phyloP scores from a whole-genome alignment of 805 yeast genomes.

The Yarrowia sp. region DNA sequence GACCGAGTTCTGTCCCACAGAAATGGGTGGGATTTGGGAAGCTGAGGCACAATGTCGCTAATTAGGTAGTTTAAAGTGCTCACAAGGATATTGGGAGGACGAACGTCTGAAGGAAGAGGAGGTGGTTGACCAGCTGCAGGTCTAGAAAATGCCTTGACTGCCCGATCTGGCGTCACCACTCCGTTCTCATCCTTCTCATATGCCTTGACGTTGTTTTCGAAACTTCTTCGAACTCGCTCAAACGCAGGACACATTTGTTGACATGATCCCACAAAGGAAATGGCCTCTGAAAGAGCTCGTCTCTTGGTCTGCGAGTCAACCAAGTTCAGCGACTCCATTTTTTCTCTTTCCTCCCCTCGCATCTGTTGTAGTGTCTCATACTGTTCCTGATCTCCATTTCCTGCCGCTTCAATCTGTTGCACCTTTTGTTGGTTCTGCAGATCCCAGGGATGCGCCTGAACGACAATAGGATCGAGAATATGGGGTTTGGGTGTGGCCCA shows the following conservation, averaged over 20 bases:
- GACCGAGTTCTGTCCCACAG: constrained; percentile 98
- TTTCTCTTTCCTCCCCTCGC: constrained; percentile 74
- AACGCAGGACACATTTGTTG: constrained; percentile 93
- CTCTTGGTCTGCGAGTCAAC: constrained; percentile 88
- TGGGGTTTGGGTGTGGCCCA: constrained; percentile 22
- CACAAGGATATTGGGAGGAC: constrained; percentile 83
- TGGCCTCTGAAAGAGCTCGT: constrained; percentile 86
- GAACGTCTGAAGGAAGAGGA: constrained; percentile 94
- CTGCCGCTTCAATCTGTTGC: constrained; percentile 55
- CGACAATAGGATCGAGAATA: constrained; percentile 23
- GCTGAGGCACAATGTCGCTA: constrained; percentile 62
- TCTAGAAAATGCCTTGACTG: constrained; percentile 90
- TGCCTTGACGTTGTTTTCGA: constrained; percentile 83
- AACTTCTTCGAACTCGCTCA: constrained; percentile 85
- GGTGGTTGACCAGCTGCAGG: constrained; percentile 99
- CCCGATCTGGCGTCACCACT: constrained; percentile 63
- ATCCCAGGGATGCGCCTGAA: constrained; percentile 67
- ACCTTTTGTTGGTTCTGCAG: constrained; percentile 69
- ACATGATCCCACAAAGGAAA: constrained; percentile 86
- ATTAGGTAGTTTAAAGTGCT: constrained; percentile 75
- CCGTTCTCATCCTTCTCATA: constrained; percentile 75
- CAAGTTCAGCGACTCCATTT: constrained; percentile 80
- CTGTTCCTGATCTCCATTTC: not conserved
- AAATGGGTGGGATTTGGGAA: constrained; percentile 88
- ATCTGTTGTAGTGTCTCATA: constrained; percentile 58